Percentiles rank a stretch among this genome's conserved stretches.
Evolutionary conservation across 257 asterid genomes (phyloP).

Genomic region (Solanum chilense): DNA sequence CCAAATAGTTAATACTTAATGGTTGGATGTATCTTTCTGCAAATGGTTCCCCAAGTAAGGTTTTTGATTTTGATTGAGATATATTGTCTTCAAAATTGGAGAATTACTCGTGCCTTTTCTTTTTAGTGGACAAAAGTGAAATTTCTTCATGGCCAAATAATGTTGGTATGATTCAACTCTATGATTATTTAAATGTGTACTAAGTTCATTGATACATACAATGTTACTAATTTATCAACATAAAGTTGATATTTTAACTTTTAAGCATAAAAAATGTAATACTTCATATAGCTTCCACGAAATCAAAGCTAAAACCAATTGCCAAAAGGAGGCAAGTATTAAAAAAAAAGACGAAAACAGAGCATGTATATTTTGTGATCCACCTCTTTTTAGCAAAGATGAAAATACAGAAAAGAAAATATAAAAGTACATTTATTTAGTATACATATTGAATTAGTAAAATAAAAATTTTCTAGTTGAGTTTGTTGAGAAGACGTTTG

Average conservation of each 20-base stretch:
- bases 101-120: not conserved
- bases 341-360: too few species aligned
- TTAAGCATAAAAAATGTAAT: not conserved
- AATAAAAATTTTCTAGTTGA: not conserved
- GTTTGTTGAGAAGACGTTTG: slow-evolving; percentile 1
- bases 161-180: not conserved
- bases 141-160: too few species aligned
- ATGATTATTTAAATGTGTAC: not conserved
- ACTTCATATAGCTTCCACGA: not conserved
- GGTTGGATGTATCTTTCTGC: not conserved
- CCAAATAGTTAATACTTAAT: not conserved
- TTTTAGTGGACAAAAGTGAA: too few species aligned
- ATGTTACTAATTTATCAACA: not conserved
- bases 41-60: not conserved
- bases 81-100: not conserved
- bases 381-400: not conserved
- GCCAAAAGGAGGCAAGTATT: not conserved
- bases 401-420: not conserved
- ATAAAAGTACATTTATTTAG: not conserved
- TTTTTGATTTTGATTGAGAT: not conserved
- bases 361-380: not conserved
- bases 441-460: not conserved
- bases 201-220: not conserved
- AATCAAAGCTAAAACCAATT: not conserved
- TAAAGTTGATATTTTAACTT: not conserved